A percentile compares a stretch with the other conserved stretches of the same genome.
Evolutionary conservation across 163 green algal genomes (phyloP).

Genomic region (Chlamydomonas reinhardtii): DNA sequence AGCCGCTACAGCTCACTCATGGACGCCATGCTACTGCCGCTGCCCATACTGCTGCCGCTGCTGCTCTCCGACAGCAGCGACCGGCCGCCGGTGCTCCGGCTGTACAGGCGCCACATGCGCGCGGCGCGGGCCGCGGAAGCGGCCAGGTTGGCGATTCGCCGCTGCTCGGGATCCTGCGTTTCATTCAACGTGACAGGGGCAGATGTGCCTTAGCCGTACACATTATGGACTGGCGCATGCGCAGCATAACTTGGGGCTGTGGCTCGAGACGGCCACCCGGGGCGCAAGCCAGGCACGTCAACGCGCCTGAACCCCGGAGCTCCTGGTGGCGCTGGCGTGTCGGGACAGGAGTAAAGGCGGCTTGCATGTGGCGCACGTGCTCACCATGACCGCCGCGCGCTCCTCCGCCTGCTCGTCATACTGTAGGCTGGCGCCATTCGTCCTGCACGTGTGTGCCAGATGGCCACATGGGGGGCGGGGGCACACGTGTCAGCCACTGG

Average conservation of each 20-base stretch:
- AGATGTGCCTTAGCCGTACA: neutral
- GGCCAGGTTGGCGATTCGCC: conserved; percentile 37
- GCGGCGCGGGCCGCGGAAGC: conserved; percentile 28
- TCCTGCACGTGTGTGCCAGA: neutral
- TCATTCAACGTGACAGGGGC: no score
- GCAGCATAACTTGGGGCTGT: neutral
- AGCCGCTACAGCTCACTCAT: no score
- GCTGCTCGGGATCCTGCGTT: conserved; percentile 35
- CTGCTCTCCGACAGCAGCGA: conserved; percentile 27
- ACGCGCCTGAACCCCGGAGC: no score
- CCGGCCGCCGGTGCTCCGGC: neutral
- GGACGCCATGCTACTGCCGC: no score
- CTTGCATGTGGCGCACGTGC: no score
- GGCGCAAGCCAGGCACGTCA: no score
- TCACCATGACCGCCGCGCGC: conserved; percentile 3
- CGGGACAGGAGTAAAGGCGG: no score
- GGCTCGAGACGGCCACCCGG: no score
- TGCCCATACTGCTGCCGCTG: neutral
- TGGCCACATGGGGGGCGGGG: no score
- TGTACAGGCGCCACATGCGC: conserved; percentile 50
- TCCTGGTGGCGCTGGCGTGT: no score
- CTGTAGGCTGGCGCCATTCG: conserved; percentile 18
- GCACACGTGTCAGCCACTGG: no score
- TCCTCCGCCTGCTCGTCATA: conserved; percentile 37
- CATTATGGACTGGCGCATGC: neutral